Evolutionary conservation across 2,329 filamentous ascomycete genomes (phyloP).

Genomic region (Alternaria longipes): DNA sequence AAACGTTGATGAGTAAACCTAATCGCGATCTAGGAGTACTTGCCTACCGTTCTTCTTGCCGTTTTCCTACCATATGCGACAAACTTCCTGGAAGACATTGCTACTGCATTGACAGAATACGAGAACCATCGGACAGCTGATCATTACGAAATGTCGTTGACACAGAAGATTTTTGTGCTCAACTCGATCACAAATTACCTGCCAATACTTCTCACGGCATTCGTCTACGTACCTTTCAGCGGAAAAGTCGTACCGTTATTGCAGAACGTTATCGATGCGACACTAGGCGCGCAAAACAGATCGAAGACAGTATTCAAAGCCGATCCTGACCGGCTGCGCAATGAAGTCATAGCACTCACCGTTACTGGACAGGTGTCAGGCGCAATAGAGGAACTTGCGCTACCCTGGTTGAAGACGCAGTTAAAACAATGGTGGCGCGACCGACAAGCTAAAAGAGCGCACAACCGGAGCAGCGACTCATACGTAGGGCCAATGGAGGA

Average conservation of each 20-base stretch:
- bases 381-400: constrained; percentile 40
- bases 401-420: constrained; percentile 43
- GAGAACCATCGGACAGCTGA: constrained; percentile 47
- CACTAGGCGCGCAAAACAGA: constrained; percentile 20
- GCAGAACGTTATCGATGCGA: constrained; percentile 29
- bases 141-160: constrained; percentile 46
- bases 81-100: constrained; percentile 37
- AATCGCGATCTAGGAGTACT: constrained; percentile 38
- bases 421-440: constrained; percentile 43
- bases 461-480: not conserved
- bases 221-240: constrained; percentile 46
- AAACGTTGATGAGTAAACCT: not conserved
- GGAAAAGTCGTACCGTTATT: constrained; percentile 35
- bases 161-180: constrained; percentile 47
- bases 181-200: constrained; percentile 49
- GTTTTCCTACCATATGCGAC: constrained; percentile 43
- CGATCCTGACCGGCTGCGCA: constrained; percentile 42
- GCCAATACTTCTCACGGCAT: constrained; percentile 47
- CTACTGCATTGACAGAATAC: constrained; percentile 43
- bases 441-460: constrained; percentile 25
- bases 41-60: constrained; percentile 45
- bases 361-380: constrained; percentile 46
- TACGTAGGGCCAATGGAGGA: constrained; percentile 22
- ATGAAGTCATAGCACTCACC: constrained; percentile 47
- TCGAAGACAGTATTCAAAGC: constrained; percentile 31